Base-by-base conservation (phyloP, 2,329 filamentous ascomycete species). In the Acarospora socialis region DNA sequence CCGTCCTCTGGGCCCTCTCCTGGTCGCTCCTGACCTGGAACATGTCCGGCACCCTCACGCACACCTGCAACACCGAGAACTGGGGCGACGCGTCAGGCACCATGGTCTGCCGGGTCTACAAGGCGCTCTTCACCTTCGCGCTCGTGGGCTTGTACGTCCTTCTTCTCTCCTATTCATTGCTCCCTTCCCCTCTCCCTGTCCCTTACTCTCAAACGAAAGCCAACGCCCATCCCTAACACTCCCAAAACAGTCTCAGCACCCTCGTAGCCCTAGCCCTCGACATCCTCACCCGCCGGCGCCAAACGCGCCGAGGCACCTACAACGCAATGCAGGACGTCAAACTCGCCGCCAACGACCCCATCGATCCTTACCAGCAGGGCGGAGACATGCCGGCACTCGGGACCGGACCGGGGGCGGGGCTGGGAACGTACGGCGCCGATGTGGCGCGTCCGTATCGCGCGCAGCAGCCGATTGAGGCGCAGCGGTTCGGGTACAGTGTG, bases 101-200 rank as follows among this genome's bases (percentile, higher is more conserved):
- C 33, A 60, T 61, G 48, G 59, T 74, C 28, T 74, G 70, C 46
- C 52, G 64, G 32, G 54, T 61, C 35, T 75, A 73, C 59, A 74
- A 74, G 50, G 61, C 65, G 7, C 52, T 73, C n/a, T 73, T 70
- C 50, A 53, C 61, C 19, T 74, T 74, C 46, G 57, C 60, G 4
- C 43, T 68, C 17, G 39, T 66, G 18, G 67, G 64, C 5, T 36
- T 44, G 33, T 35, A 31, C 9, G 33, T n/a, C 18, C 8, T 9
- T 22, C 23, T 20, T 17, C 17, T 17, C 30, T 27, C 8, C 10
- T n/a, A n/a, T n/a, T n/a, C n/a, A n/a, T n/a, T n/a, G n/a, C 15
- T 12, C 28, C 22, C 13, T 4, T 21, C 30, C 19, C 14, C 21
- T 14, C 27, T 21, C 15, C 8, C 10, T 30, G 14, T 20, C 18